A percentile compares a stretch with the other conserved stretches of the same genome.
phyloP scores from a whole-genome alignment of 768 basidiomycete genomes.

The Suillus lakei region DNA sequence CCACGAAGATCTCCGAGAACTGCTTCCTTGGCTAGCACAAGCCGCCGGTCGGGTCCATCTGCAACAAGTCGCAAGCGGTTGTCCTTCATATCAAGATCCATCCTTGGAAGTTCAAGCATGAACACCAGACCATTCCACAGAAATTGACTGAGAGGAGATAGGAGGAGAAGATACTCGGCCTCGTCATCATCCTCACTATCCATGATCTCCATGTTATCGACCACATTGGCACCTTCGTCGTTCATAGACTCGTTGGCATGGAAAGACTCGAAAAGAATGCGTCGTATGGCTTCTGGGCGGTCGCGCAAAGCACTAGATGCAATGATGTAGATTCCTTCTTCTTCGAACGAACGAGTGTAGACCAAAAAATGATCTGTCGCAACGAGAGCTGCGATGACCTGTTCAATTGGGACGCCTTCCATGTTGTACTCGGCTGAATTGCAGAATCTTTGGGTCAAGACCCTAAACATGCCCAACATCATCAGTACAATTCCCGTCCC shows the following conservation, averaged over 20 bases:
- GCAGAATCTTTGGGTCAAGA: constrained; percentile 84
- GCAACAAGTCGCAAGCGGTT: constrained; percentile 91
- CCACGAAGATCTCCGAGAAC: constrained; percentile 69
- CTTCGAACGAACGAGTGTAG: constrained; percentile 85
- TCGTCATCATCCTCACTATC: constrained; percentile 61
- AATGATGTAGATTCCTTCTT: constrained; percentile 91
- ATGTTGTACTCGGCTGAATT: constrained; percentile 92
- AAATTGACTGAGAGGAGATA: constrained; percentile 87
- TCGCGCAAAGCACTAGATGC: constrained; percentile 79
- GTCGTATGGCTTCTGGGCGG: constrained; percentile 74
- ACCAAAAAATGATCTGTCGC: constrained; percentile 92
- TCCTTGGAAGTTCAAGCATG: constrained; percentile 71
- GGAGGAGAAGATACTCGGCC: constrained; percentile 77
- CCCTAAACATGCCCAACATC: constrained; percentile 41
- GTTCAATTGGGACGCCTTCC: constrained; percentile 72
- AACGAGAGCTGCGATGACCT: constrained; percentile 80
- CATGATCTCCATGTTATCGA: constrained; percentile 43
- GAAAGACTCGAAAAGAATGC: constrained; percentile 86
- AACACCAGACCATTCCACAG: constrained; percentile 92
- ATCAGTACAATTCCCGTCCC: constrained; percentile 7
- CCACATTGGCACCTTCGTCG: constrained; percentile 55
- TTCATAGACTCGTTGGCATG: constrained; percentile 66
- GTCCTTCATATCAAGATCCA: constrained; percentile 85
- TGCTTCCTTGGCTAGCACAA: constrained; percentile 77
- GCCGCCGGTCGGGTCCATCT: constrained; percentile 81